Conservation (phyloP, 331 rosid genomes). For the Prunus yedoensis region DNA sequence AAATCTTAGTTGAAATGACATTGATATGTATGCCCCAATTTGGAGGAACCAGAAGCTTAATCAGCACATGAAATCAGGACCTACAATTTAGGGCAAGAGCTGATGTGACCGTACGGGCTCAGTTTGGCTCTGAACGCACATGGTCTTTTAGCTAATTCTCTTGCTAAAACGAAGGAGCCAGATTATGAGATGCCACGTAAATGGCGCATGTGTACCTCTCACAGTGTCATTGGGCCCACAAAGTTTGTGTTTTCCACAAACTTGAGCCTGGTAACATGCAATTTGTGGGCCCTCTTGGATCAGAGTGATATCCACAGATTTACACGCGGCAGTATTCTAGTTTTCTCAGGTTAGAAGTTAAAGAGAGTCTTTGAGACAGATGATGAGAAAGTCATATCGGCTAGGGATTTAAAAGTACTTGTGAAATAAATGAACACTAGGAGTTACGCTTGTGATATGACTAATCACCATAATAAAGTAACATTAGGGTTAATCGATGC, state of each 20-base stretch:
- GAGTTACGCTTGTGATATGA: no score
- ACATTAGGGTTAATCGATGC: no score
- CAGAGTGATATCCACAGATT: not conserved
- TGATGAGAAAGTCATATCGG: no score
- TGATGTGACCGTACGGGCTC: not conserved
- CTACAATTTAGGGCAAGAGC: not conserved
- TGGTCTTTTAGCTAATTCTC: not conserved
- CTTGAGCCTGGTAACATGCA: constrained; percentile 23
- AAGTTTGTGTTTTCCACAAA: not conserved
- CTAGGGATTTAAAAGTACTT: no score
- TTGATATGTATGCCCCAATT: not conserved
- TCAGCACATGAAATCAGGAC: not conserved
- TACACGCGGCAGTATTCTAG: not conserved
- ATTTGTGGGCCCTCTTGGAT: constrained; percentile 7
- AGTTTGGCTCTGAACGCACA: constrained; percentile 1
- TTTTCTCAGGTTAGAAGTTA: not conserved
- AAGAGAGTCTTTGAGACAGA: not conserved
- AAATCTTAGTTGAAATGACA: no score
- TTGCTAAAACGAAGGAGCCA: not conserved
- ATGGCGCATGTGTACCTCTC: not conserved
- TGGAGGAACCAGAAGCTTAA: not conserved
- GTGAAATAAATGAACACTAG: no score
- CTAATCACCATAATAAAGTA: no score
- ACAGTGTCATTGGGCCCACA: not conserved
- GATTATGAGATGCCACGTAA: not conserved